Conservation (phyloP, 2,329 filamentous ascomycete genomes). For the Aspergillus luchuensis region DNA sequence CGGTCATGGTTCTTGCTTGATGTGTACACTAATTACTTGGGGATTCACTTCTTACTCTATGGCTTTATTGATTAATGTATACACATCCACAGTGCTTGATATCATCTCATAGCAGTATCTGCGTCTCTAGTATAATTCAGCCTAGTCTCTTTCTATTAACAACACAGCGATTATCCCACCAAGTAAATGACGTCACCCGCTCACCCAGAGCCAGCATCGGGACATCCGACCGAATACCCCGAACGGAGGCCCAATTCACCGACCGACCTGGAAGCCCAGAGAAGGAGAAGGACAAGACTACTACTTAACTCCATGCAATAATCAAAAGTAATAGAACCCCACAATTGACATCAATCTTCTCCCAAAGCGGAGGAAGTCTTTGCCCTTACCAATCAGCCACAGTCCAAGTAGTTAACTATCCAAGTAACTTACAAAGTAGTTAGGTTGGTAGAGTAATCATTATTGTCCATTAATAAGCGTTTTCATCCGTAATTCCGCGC, state of each 20-base stretch:
- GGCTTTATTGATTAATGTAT: not conserved
- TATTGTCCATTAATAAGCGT: not conserved
- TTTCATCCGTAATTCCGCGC: slow-evolving; percentile 4
- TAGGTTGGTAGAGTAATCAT: too few species aligned
- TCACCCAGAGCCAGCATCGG: too few species aligned
- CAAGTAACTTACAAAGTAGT: too few species aligned
- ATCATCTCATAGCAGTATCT: not conserved
- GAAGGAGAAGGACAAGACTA: too few species aligned
- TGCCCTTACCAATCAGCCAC: not conserved
- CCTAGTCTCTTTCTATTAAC: not conserved
- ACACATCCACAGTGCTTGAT: not conserved
- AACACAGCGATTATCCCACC: too few species aligned
- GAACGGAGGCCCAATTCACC: not conserved
- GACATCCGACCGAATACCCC: too few species aligned
- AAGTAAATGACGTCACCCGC: too few species aligned
- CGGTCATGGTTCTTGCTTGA: not conserved
- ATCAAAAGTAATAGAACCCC: not conserved
- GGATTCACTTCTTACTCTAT: not conserved
- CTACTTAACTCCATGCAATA: too few species aligned
- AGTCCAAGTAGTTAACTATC: too few species aligned
- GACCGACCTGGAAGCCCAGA: not conserved
- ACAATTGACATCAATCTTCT: not conserved
- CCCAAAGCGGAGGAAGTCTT: not conserved
- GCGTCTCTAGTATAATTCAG: not conserved
- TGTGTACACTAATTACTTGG: not conserved